Evolutionary conservation across 139 green algal species (phyloP).

Genomic region (Chloropicon primus): DNA sequence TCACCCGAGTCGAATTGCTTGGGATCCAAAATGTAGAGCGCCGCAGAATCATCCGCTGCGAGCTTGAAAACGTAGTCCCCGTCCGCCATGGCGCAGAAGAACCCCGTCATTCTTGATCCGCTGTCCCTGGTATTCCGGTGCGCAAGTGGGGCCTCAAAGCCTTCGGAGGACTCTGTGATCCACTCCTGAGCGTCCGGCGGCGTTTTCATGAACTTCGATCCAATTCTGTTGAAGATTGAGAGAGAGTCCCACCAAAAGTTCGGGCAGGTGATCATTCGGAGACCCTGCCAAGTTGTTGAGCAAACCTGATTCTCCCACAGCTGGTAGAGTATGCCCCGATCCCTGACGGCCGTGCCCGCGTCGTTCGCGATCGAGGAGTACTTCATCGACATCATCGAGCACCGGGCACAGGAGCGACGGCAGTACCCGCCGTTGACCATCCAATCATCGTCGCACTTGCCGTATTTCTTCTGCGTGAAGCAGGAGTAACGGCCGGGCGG

Average conservation of each 20-base stretch:
- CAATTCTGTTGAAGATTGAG: too few relatives aligned
- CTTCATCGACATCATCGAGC: not conserved
- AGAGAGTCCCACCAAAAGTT: too few relatives aligned
- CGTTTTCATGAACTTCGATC: too few relatives aligned
- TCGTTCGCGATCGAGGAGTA: not conserved
- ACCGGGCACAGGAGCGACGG: not conserved
- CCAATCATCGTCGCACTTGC: not conserved
- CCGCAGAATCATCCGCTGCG: not conserved
- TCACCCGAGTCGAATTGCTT: not conserved
- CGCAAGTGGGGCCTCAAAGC: too few relatives aligned
- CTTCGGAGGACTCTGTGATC: too few relatives aligned
- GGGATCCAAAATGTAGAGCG: not conserved
- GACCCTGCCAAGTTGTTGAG: too few relatives aligned
- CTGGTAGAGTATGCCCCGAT: not conserved
- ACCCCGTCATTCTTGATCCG: not conserved
- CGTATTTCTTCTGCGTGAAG: not conserved
- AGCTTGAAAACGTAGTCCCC: not conserved
- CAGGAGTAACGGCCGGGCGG: not conserved
- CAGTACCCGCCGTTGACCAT: not conserved
- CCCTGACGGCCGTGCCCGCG: not conserved
- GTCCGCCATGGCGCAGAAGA: not conserved
- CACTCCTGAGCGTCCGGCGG: too few relatives aligned
- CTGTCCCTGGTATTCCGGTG: too few relatives aligned
- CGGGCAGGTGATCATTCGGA: too few relatives aligned
- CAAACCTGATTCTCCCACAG: not conserved